These are phyloP conservation scores for Fraxinus platypoda DNA, from an alignment of 305 asterid genomes.

Conservation along the genomic window DNA sequence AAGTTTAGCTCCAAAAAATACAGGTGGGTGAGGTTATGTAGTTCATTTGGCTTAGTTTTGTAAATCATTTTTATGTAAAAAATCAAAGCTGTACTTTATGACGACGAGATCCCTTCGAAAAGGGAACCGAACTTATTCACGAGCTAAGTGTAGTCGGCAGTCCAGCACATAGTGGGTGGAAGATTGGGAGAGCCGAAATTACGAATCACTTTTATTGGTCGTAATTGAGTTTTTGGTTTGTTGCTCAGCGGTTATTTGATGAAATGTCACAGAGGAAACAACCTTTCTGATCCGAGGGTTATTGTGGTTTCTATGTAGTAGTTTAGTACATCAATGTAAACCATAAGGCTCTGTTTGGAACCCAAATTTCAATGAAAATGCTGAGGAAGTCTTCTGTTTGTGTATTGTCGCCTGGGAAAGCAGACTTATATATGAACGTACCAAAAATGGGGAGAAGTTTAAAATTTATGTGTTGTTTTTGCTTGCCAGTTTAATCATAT, in stretches of 20 bases:
- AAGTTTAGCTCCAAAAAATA: background rate
- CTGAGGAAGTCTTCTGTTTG: background rate
- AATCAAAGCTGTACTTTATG: background rate
- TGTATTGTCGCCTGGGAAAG: background rate
- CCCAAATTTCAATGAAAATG: background rate
- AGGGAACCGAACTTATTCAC: background rate
- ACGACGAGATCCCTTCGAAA: background rate
- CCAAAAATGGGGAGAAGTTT: background rate
- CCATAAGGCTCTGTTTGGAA: background rate
- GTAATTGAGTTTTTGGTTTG: background rate
- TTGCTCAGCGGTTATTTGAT: background rate
- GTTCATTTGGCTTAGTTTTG: background rate
- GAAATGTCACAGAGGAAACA: background rate
- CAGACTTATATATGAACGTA: background rate
- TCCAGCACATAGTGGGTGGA: background rate
- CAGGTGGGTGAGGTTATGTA: background rate
- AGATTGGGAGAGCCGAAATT: background rate
- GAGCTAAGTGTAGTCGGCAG: background rate
- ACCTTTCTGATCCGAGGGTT: background rate
- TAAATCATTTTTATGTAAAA: background rate
- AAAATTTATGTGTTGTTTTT: background rate
- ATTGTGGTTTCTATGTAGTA: background rate
- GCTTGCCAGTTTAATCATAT: background rate
- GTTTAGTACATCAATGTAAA: background rate
- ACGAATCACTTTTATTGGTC: background rate